Base-by-base conservation (phyloP, 495 filamentous ascomycete species). In the Penicillium arizonense region DNA sequence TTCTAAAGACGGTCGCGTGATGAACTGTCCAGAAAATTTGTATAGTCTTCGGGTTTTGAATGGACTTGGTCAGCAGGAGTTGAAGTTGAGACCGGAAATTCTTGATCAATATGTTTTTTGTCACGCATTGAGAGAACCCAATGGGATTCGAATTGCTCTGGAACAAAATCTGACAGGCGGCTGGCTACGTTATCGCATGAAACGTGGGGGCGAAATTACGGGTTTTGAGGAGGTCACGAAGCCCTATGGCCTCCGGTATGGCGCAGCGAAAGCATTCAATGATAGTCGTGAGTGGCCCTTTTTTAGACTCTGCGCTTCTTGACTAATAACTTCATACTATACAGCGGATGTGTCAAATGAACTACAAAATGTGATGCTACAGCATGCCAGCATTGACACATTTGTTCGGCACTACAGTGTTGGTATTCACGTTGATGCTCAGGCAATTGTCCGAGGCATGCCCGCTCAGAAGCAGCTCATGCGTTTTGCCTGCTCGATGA, bases 281-380 rank as follows among this genome's bases (percentile, higher is more conserved):
- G 32, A 70, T 40, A 72, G 66, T 47, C 26, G 59, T 62, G 30
- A 59, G 56, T 71, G 32, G 40, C 46, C 11, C 41, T 36, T 16
- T 36, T 50, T 13, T 38, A 57, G 10, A 47, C 12, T 23, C 23
- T 26, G 20, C n/a, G 20, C 13, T 43, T 33, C 36, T 49, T 46
- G 45, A 13, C 59, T 54, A 61, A 55, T 56, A 11, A 32, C 11
- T 32, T 43, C 52, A 42, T 50, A 10, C 38, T 30, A 40, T 50
- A 40, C 46, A 71, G 63, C 48, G 48, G 70, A 74, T 30, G 56
- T 76, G 40, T 67, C 62, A n/a, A 66, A 72, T 54, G 53, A 64
- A 32, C 32, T 74, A 23, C 62, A 76, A 61, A 74, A 74, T 44
- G 52, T 73, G 4, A 75, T 73, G 39, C 52, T 73, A 18, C 55